These are phyloP conservation scores for Lantana camara DNA, from an alignment of 257 asterid species.

Conservation along the genomic window DNA sequence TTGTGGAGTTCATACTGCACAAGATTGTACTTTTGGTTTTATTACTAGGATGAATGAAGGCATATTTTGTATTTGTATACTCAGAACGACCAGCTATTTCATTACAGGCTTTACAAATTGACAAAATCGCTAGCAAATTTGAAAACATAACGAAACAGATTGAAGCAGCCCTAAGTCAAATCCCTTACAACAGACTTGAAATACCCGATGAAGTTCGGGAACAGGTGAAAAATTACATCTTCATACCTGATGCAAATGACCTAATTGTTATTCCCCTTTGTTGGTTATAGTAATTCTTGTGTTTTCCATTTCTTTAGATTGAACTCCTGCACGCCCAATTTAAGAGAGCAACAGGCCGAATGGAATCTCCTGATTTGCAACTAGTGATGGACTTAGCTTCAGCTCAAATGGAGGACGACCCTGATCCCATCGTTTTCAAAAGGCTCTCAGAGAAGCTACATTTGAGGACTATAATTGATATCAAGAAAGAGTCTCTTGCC, in stretches of 20 bases:
- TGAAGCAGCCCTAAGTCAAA: constrained; percentile 71
- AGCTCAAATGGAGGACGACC: constrained; percentile 75
- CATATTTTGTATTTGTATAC: too few species aligned
- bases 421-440: constrained; percentile 61
- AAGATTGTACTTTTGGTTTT: too few species aligned
- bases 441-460: constrained; percentile 88
- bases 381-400: constrained; percentile 75
- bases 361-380: constrained; percentile 83
- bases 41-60: too few species aligned
- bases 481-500: constrained; percentile 75
- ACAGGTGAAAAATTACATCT: constrained; percentile 55
- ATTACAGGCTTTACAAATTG: constrained; percentile 82
- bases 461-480: constrained; percentile 65
- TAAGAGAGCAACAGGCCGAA: constrained; percentile 69
- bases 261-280: not conserved
- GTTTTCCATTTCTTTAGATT: constrained; percentile 47
- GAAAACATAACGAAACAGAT: constrained; percentile 63
- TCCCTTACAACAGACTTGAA: constrained; percentile 69
- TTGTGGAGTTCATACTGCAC: too few species aligned
- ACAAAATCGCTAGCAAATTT: constrained; percentile 62
- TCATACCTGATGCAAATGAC: not conserved
- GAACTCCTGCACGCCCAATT: constrained; percentile 92
- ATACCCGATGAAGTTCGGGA: constrained; percentile 91
- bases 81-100: too few species aligned
- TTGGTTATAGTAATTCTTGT: constrained; percentile 26